phyloP scores from a whole-genome alignment of 1,139 yeast species.

The Pichia terricola region DNA sequence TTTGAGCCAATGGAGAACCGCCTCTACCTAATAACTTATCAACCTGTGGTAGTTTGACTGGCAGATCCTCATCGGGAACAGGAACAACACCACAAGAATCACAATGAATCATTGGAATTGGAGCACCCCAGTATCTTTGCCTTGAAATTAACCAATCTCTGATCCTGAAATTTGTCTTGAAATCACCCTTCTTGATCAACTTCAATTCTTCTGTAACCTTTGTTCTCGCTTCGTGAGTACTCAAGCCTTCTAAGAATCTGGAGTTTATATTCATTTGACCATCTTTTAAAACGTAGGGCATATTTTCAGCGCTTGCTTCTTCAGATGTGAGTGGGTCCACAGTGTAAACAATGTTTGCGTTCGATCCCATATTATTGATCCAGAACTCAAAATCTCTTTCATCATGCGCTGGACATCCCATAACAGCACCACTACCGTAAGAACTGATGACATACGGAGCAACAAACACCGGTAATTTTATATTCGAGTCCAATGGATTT shows the following conservation, averaged over 20 bases:
- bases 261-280: conserved; percentile 48
- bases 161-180: conserved; percentile 49
- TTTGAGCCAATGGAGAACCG: conserved; percentile 57
- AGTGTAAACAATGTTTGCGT: conserved; percentile 31
- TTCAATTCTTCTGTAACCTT: conserved; percentile 37
- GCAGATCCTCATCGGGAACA: conserved; percentile 78
- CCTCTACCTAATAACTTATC: conserved; percentile 46
- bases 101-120: conserved; percentile 91
- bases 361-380: conserved; percentile 46
- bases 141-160: conserved; percentile 93
- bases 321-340: conserved; percentile 31
- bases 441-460: conserved; percentile 83
- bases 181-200: conserved; percentile 32
- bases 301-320: conserved; percentile 19
- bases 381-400: conserved; percentile 75
- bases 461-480: conserved; percentile 61
- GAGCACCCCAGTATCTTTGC: conserved; percentile 98
- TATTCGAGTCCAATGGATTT: conserved; percentile 46
- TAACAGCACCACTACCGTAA: conserved; percentile 89
- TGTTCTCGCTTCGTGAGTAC: conserved; percentile 41
- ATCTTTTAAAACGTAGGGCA: conserved; percentile 40
- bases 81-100: conserved; percentile 78
- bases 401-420: conserved; percentile 98
- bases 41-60: conserved; percentile 66
- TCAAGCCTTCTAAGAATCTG: conserved; percentile 43